A percentile compares a stretch with the other conserved stretches of the same genome.
Conservation (phyloP, 495 filamentous ascomycete species). For the Neurospora sp. region DNA sequence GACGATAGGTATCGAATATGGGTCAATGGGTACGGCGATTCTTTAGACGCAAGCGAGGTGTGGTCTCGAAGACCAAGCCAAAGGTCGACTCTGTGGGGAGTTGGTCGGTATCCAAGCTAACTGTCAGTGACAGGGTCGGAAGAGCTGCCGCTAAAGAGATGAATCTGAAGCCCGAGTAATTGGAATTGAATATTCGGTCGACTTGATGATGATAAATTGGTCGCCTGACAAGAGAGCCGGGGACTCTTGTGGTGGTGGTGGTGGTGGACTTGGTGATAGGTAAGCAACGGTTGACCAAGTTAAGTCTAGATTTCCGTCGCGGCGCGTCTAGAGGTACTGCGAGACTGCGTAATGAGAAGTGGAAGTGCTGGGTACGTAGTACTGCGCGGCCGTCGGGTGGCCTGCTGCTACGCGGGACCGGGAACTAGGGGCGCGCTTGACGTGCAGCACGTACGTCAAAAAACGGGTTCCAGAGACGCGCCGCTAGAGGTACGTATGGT, state of each 20-base stretch:
- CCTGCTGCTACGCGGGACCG: background rate
- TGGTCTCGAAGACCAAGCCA: background rate
- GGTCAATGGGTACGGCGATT: background rate
- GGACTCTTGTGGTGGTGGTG: background rate
- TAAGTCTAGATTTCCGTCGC: background rate
- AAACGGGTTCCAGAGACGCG: background rate
- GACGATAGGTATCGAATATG: background rate
- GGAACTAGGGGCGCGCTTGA: background rate
- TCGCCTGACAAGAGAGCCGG: background rate
- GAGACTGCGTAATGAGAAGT: background rate
- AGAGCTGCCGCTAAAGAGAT: background rate
- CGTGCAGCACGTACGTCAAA: background rate
- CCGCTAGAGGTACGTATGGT: background rate
- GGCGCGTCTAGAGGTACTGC: background rate
- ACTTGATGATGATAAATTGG: background rate
- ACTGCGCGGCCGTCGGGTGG: background rate
- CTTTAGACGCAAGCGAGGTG: background rate
- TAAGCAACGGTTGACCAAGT: background rate
- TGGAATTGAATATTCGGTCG: background rate
- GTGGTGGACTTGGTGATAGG: background rate
- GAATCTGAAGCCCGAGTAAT: background rate
- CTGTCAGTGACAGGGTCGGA: background rate
- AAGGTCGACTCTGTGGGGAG: background rate
- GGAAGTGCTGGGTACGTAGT: background rate
- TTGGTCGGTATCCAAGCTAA: background rate